phyloP scores from a whole-genome alignment of 176 grass and related monocot genomes.

The Triticum urartu region DNA sequence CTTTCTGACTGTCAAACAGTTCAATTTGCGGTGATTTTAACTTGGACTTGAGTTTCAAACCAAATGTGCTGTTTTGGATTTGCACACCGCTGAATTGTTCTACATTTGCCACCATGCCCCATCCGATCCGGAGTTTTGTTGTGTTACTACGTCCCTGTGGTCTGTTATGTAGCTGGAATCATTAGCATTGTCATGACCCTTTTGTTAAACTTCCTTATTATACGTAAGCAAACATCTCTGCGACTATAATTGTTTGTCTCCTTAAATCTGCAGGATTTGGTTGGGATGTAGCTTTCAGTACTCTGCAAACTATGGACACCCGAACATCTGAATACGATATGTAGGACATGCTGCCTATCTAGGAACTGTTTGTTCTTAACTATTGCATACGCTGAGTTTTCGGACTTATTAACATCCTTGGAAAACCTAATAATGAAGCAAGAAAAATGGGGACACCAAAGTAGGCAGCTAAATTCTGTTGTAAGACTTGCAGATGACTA shows the following conservation, averaged over 20 bases:
- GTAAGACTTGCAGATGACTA: neutral
- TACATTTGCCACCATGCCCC: neutral
- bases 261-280: neutral
- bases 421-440: slow-evolving; percentile 23
- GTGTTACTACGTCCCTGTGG: no score
- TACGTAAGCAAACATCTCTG: neutral
- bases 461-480: neutral
- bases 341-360: neutral
- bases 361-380: slow-evolving; percentile 12
- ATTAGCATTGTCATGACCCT: neutral
- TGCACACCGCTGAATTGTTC: neutral
- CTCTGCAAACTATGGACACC: neutral
- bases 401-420: neutral
- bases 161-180: neutral
- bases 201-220: neutral
- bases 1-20: neutral
- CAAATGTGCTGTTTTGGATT: neutral
- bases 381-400: slow-evolving; percentile 10
- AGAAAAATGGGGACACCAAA: neutral
- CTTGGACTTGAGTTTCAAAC: neutral
- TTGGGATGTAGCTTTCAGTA: neutral
- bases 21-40: neutral
- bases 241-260: neutral
- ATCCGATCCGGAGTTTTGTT: no score
- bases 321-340: neutral